These are phyloP conservation scores for Crucihimalaya himalaica DNA, from an alignment of 345 rosid species.

Conservation along the genomic window DNA sequence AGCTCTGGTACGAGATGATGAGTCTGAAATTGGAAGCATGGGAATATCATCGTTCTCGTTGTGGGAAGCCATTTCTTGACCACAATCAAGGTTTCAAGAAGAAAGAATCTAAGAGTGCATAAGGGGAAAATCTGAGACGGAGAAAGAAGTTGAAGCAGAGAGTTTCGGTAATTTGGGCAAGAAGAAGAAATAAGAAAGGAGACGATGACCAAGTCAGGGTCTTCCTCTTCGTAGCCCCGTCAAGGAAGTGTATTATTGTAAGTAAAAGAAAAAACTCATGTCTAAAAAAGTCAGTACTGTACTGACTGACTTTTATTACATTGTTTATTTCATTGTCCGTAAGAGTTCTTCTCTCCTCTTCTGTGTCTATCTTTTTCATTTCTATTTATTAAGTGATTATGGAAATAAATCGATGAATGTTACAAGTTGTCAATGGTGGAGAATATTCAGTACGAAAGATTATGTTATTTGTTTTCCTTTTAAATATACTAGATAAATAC, in stretches of 20 bases:
- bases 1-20: conserved; percentile 43
- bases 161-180: not conserved
- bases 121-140: not conserved
- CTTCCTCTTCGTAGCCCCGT: not conserved
- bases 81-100: not conserved
- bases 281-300: not conserved
- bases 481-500: too few species aligned
- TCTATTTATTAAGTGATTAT: not conserved
- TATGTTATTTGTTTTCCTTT: not conserved
- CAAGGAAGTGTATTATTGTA: conserved; percentile 10
- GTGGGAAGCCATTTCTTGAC: conserved; percentile 5
- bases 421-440: not conserved
- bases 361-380: not conserved
- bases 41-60: conserved; percentile 66
- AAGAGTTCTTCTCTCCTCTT: not conserved
- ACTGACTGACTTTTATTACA: conserved; percentile 17
- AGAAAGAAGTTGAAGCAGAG: conserved; percentile 3
- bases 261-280: not conserved
- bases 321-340: not conserved
- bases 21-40: conserved; percentile 56
- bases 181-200: not conserved
- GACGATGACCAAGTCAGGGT: conserved; percentile 15
- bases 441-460: not conserved
- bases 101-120: not conserved
- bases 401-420: not conserved